A percentile compares a stretch with the other conserved stretches of the same genome.
phyloP scores from a whole-genome alignment of 2,329 filamentous ascomycete species.

The Fusarium stilboides region DNA sequence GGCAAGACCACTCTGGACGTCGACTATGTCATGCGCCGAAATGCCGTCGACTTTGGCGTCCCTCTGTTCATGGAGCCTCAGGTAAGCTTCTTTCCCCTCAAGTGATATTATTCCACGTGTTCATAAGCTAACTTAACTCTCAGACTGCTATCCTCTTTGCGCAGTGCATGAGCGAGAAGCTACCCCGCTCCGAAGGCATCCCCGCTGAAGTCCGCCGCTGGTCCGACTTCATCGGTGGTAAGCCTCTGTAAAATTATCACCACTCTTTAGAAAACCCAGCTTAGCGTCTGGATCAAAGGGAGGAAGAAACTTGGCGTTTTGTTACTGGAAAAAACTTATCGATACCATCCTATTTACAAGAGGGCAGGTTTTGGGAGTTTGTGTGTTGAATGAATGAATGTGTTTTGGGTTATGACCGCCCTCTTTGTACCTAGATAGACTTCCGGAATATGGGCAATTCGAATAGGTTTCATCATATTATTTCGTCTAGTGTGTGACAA shows the following conservation, averaged over 20 bases:
- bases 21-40: constrained; percentile 98
- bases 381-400: constrained; percentile 16
- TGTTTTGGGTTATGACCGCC: constrained; percentile 26
- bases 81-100: too few relatives aligned
- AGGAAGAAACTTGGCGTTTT: constrained; percentile 45
- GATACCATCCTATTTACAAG: constrained; percentile 24
- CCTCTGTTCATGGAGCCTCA: constrained; percentile 99
- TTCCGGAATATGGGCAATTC: constrained; percentile 42
- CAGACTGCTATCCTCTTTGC: constrained; percentile 97
- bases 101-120: too few relatives aligned
- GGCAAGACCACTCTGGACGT: constrained; percentile 90
- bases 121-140: constrained; percentile 50
- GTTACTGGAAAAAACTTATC: constrained; percentile 38
- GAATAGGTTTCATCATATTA: constrained; percentile 20
- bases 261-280: neutral
- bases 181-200: constrained; percentile 89
- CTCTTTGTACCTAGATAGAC: constrained; percentile 40
- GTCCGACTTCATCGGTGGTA: constrained; percentile 94
- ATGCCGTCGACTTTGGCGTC: constrained; percentile 98
- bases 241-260: constrained; percentile 75
- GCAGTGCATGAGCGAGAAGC: constrained; percentile 96
- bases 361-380: constrained; percentile 29
- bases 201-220: constrained; percentile 92
- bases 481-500: neutral
- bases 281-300: constrained; percentile 20